Conservation (phyloP, 2,329 filamentous ascomycete genomes). For the Xylariaceae sp. region DNA sequence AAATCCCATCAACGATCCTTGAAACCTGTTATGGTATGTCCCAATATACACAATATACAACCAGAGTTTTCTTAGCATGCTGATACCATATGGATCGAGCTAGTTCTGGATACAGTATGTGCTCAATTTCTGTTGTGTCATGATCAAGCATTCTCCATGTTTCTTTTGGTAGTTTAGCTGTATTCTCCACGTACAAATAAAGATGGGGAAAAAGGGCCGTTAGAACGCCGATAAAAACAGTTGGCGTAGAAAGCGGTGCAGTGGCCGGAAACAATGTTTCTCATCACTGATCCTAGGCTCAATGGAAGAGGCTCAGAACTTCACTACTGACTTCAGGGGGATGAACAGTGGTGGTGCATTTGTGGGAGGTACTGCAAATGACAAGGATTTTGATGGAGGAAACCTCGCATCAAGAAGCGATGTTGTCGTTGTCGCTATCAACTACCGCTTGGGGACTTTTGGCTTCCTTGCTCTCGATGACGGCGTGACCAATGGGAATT, state of each 20-base stretch:
- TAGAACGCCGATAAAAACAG: neutral
- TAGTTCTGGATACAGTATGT: constrained; percentile 30
- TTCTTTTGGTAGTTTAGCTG: too few species aligned
- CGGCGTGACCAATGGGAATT: constrained; percentile 55
- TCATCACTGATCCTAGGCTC: neutral
- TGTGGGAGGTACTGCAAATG: constrained; percentile 52
- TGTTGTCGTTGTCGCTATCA: constrained; percentile 64
- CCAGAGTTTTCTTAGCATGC: neutral
- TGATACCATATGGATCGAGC: neutral
- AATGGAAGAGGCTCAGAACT: neutral
- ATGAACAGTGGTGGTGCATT: constrained; percentile 59
- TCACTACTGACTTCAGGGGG: neutral
- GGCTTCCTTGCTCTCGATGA: constrained; percentile 63
- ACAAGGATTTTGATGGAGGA: constrained; percentile 55
- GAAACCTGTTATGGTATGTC: constrained; percentile 45
- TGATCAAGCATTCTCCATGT: too few species aligned
- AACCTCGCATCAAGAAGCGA: constrained; percentile 65
- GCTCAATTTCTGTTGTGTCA: neutral
- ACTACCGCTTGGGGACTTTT: constrained; percentile 64
- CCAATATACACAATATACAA: neutral
- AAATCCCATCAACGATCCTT: constrained; percentile 35
- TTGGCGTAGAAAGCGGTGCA: neutral
- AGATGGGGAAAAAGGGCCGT: too few species aligned
- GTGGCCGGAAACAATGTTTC: too few species aligned
- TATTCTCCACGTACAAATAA: too few species aligned